A percentile compares a stretch with the other conserved stretches of the same genome.
phyloP scores from a whole-genome alignment of 2,329 filamentous ascomycete genomes.

The Ascochyta koolunga region DNA sequence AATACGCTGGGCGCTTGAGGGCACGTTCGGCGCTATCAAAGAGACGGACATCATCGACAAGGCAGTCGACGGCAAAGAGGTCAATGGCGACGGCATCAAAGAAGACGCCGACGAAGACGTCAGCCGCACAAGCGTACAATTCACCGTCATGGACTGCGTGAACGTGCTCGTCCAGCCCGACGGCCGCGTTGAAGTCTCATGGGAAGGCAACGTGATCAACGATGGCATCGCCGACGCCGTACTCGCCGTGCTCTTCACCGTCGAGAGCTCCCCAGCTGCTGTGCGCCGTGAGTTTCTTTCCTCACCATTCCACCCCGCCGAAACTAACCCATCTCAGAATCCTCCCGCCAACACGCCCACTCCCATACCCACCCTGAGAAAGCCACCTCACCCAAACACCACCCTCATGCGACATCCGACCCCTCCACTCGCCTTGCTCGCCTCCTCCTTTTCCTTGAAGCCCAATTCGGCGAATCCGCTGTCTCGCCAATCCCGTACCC shows the following conservation, averaged over 20 bases:
- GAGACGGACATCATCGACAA: constrained; percentile 42
- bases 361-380: constrained; percentile 17
- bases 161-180: constrained; percentile 76
- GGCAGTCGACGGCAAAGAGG: constrained; percentile 43
- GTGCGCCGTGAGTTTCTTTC: constrained; percentile 73
- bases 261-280: constrained; percentile 92
- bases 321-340: constrained; percentile 34
- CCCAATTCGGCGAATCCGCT: constrained; percentile 87
- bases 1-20: constrained; percentile 91
- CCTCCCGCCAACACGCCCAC: constrained; percentile 44
- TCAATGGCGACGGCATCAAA: constrained; percentile 48
- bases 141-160: constrained; percentile 87
- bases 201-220: constrained; percentile 98
- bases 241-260: constrained; percentile 87
- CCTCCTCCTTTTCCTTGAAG: constrained; percentile 94
- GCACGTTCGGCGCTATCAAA: constrained; percentile 84
- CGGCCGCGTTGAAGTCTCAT: constrained; percentile 88
- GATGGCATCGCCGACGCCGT: constrained; percentile 98
- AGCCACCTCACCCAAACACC: constrained; percentile 50
- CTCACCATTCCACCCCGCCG: neutral
- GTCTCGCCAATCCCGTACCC: constrained; percentile 76
- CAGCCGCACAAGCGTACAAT: constrained; percentile 58
- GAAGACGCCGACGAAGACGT: constrained; percentile 72
- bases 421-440: constrained; percentile 80
- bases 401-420: constrained; percentile 75